Conservation (phyloP, 805 yeast species). For the Saccharomycopsis sp. region DNA sequence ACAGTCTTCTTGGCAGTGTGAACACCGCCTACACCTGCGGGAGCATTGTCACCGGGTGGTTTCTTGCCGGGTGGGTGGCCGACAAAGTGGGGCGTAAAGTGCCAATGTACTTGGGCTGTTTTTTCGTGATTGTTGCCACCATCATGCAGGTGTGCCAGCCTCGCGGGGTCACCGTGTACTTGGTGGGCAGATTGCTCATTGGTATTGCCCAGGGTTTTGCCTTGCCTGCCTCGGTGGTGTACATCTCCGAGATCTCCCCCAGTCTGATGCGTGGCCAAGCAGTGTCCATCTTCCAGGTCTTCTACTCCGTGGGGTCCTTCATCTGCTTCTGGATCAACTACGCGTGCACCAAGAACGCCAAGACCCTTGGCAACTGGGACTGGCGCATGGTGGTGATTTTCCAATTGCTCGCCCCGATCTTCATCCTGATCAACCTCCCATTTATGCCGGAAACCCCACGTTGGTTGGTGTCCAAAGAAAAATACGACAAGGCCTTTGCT, state of each 20-base stretch:
- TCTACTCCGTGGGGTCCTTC: constrained; percentile 36
- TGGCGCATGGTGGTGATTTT: constrained; percentile 36
- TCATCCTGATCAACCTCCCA: constrained; percentile 20
- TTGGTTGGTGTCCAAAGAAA: constrained; percentile 8
- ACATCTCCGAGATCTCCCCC: constrained; percentile 35
- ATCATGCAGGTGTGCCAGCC: constrained; percentile 21
- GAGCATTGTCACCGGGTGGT: constrained; percentile 22
- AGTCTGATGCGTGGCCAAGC: constrained; percentile 36
- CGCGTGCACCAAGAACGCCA: constrained; percentile 30
- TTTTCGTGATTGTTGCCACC: constrained; percentile 17
- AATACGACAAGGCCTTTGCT: constrained; percentile 1
- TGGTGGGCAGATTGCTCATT: constrained; percentile 33
- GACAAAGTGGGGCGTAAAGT: constrained; percentile 21
- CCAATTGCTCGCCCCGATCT: constrained; percentile 30
- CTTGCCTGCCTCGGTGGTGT: constrained; percentile 34
- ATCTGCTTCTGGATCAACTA: constrained; percentile 37
- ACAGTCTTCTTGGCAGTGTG: constrained; percentile 22
- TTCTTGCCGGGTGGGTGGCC: constrained; percentile 22
- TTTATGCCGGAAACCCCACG: constrained; percentile 22
- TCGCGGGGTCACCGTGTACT: constrained; percentile 17
- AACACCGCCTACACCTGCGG: constrained; percentile 24
- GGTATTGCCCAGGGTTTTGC: constrained; percentile 38
- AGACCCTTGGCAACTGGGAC: constrained; percentile 30
- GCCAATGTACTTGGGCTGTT: constrained; percentile 18
- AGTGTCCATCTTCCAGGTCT: constrained; percentile 37